Evolutionary conservation across 108 stramenopile genomes (phyloP).

Genomic region (Skeletonema grethae): DNA sequence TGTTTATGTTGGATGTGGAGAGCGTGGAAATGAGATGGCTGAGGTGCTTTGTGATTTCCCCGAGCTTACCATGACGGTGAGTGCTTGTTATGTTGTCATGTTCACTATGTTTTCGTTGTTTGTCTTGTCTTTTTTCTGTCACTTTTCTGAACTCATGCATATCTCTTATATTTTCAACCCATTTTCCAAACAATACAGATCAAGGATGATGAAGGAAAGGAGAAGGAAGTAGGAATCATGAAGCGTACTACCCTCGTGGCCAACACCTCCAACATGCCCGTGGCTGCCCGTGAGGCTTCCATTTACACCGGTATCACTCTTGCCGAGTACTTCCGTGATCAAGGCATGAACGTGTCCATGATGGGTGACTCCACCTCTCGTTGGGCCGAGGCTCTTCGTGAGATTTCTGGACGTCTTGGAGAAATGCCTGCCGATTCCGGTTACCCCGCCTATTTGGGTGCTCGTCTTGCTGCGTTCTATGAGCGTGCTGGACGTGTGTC

Average conservation of each 20-base stretch:
- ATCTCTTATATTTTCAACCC: too few relatives aligned
- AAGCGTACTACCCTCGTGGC: conserved; percentile 99
- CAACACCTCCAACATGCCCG: conserved; percentile 99
- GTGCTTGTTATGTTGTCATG: background rate
- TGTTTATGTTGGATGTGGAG: conserved; percentile 90
- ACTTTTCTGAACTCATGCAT: too few relatives aligned
- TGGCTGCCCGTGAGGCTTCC: conserved; percentile 99
- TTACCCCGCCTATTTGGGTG: conserved; percentile 99
- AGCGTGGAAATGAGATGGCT: conserved; percentile 99
- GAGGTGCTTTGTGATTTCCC: conserved; percentile 99
- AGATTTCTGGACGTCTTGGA: conserved; percentile 99
- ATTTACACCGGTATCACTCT: conserved; percentile 99
- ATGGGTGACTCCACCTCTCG: conserved; percentile 99
- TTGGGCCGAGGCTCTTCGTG: conserved; percentile 99
- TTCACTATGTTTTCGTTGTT: background rate
- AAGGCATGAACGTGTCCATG: conserved; percentile 99
- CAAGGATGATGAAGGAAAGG: conserved; percentile 62
- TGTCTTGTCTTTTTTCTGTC: background rate
- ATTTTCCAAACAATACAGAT: background rate
- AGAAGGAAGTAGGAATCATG: conserved; percentile 99
- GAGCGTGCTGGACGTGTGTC: conserved; percentile 99
- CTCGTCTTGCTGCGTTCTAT: conserved; percentile 99
- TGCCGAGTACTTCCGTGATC: conserved; percentile 98
- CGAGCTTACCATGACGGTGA: conserved; percentile 94
- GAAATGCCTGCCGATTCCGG: conserved; percentile 99